Evolutionary conservation across 306 rosid species (phyloP), one percentile per base, ranked within the genome.

Genomic region (Cucurbita ficifolia): DNA sequence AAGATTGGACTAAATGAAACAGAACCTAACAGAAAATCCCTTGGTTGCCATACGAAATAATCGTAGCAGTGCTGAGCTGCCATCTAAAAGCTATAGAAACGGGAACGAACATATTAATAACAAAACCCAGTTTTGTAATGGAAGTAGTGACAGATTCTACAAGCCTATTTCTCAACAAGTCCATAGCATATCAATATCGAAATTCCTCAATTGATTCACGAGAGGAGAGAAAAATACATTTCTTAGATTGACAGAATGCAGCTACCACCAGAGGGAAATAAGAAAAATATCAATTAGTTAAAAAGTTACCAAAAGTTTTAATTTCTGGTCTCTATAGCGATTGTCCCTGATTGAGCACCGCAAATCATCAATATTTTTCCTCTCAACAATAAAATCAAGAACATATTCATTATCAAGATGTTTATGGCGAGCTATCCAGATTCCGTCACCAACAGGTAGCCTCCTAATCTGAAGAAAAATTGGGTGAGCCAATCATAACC

Each of bases 371-470:
- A 87, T 75, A 14, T 86, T 86, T 81, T 93, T 93, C 87, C 98
- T 88, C 86, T 93, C 98, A 70, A 93, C 96, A 70, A 93, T 87
- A 84, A 93, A 93, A 88, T 93, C 98, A 75, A 93, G 91, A 40
- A 90, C 95, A 82, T 90, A 93, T 81, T 93, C 98, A 65, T 79
- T 80, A 79, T 67, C 79, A 71, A 81, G 86, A 64, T 80, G 65
- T 83, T 86, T 93, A 79, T 90, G 98, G 65, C 82, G 89, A 9
- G 97, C 98, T 80, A 93, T 84, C 98, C 98, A 93, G 74, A 93
- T 93, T 75, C 90, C 98, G 50, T 93, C 98, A 82, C 97, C 98
- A 81, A 94, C 92, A 29, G 98, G 96, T 68, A 94, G 84, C 73
- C 91, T 82, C 80, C 92, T 87, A 78, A 90, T 96, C 98, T 94